Base-by-base conservation (phyloP, 805 yeast genomes). In the Suhomyces faveliae region DNA sequence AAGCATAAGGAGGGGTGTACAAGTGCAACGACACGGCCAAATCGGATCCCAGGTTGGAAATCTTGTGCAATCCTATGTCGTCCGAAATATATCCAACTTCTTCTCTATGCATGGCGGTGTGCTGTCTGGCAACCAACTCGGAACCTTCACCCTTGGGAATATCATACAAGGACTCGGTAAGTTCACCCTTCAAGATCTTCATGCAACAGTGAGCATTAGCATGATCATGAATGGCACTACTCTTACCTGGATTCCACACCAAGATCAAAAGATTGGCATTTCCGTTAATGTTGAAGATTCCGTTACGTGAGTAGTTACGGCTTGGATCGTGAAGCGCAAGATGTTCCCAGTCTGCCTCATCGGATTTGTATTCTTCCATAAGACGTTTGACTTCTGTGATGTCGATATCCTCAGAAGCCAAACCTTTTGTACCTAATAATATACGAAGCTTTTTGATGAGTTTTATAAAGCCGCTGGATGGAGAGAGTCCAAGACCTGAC, bases 1-100 rank as follows among this genome's bases (percentile, higher is more conserved):
- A 68, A 4, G 89, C 91, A 61, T 83, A 83, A 7, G 91, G 89
- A 5, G 91, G 90, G 5, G 90, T 84, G 66, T 85, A 85, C 46
- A 85, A 72, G 63, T 85, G 91, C 61, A 85, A 72, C 37, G 87
- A 78, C 12, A 85, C 80, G 10, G 87, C 81, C 19, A 69, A 63
- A 33, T 70, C 71, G 17, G 66, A 59, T 0, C 67, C 41, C 33
- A 52, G 54, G 60, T 85, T 85, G 37, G 71, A 64, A 60, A 85
- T 83, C 53, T 78, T 70, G 65, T 85, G 92, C 48, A 83, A 68
- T 0, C 91, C 92, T 41, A 85, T 74, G 24, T 67, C 63, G 62
- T 85, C 91, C 38, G 79, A 68, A 59, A 85, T 85, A 66, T 85
- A 84, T 2, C 85, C 79, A 13, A 83, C 87, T 37, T 75, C 71